Base-by-base conservation (phyloP, 768 basidiomycete genomes). In the Pleurotus eryngii region DNA sequence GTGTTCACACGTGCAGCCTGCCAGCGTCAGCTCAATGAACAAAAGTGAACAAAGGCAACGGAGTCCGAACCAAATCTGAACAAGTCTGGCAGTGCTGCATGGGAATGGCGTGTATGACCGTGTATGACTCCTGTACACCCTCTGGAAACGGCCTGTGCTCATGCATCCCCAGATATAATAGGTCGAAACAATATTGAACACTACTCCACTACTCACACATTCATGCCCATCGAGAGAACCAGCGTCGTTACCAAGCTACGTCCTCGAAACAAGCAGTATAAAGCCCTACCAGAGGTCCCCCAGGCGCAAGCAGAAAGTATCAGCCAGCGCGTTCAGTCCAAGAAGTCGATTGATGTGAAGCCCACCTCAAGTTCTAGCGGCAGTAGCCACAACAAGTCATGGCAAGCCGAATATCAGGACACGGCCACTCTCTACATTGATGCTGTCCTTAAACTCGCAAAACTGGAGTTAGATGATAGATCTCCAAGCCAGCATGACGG, bases 391-490 rank as follows among this genome's bases (percentile, higher is more conserved):
- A 35, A 35, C 9, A 45, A 45, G 11, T 22, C 42, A 45, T n/a
- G 30, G 30, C 9, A 35, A 9, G 30, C 3, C n/a, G 27, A 50
- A 26, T 50, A 54, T 24, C 51, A 54, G 38, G 37, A 39, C 9
- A 39, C 51, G 5, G 39, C 37, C 39, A 11, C 51, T n/a, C 51
- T 39, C 20, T 54, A 54, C 22, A 54, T 54, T 39, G 51, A 54
- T 42, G 39, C 51, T 0, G 51, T 54, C 37, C 22, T 54, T n/a
- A 54, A 42, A 15, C 39, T 54, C 5, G 51, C 51, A 6, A 54
- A 54, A 15, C 26, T 54, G 20, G 51, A 54, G 51, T 30, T 54
- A 20, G 38, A 54, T 26, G 51, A 54, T 8, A 24, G 24, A 20
- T 24, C 24, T 11, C 30, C 30, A 35, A 35, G 7, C 30, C 22